Conservation (phyloP, 306 rosid genomes). For the Ormosia emarginata region DNA sequence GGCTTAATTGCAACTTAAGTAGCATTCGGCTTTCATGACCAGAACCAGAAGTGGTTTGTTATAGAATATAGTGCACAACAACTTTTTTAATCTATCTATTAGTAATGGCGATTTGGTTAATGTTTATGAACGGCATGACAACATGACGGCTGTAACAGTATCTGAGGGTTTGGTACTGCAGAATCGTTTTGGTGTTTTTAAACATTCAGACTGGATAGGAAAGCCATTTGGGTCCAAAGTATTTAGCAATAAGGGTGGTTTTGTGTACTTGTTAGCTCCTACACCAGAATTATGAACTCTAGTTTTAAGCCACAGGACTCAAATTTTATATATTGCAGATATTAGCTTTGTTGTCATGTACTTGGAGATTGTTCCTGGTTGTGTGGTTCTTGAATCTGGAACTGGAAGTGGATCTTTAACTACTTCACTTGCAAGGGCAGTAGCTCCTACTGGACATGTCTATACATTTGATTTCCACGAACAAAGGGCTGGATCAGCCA, state of each 20-base stretch:
- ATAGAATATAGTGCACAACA: too few relatives aligned
- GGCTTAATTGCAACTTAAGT: too few relatives aligned
- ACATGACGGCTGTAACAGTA: conserved; percentile 69
- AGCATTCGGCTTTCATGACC: too few relatives aligned
- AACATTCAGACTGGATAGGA: conserved; percentile 82
- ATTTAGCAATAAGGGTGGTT: conserved; percentile 76
- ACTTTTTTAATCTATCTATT: conserved; percentile 39
- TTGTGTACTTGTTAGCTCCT: conserved; percentile 72
- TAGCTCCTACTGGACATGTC: conserved; percentile 75
- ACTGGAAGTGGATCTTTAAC: conserved; percentile 89
- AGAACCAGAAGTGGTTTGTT: too few relatives aligned
- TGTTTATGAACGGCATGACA: conserved; percentile 75
- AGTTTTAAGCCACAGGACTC: conserved; percentile 82
- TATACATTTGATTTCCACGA: conserved; percentile 72
- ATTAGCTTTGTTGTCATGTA: conserved; percentile 72
- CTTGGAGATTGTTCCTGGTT: conserved; percentile 76
- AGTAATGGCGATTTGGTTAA: conserved; percentile 66
- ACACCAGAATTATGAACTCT: conserved; percentile 84
- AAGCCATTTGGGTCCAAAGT: conserved; percentile 80
- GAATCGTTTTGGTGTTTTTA: conserved; percentile 71
- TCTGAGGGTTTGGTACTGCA: conserved; percentile 51
- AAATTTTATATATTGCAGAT: conserved; percentile 79
- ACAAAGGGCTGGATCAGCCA: conserved; percentile 67
- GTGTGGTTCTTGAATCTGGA: conserved; percentile 83
- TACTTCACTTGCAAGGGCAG: conserved; percentile 76